phyloP scores from a whole-genome alignment of 768 basidiomycete species.

The Mrakia blollopis region DNA sequence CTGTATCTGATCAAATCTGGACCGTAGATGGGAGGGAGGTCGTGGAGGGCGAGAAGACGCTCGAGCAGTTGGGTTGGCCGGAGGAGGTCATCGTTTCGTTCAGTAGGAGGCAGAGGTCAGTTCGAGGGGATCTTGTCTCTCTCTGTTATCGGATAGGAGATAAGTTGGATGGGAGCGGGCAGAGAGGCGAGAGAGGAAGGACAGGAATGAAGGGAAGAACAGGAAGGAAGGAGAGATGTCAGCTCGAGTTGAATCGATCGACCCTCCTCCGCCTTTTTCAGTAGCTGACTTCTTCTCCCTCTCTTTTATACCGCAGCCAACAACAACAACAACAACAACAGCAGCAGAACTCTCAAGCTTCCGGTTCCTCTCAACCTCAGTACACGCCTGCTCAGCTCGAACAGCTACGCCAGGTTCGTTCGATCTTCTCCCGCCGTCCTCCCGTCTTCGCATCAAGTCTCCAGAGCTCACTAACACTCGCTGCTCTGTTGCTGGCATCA shows the following conservation, averaged over 20 bases:
- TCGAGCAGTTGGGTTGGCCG: conserved; percentile 22
- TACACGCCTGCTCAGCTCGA: conserved; percentile 23
- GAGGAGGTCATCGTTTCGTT: conserved; percentile 30
- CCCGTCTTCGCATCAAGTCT: neutral
- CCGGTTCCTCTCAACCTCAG: neutral
- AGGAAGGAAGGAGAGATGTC: neutral
- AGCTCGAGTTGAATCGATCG: neutral
- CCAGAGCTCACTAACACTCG: too few species aligned
- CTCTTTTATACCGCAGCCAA: neutral
- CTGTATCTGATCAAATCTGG: conserved; percentile 24
- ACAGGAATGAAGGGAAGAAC: neutral
- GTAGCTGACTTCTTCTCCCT: neutral
- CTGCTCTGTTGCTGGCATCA: neutral
- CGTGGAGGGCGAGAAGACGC: conserved; percentile 20
- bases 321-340: conserved; percentile 1
- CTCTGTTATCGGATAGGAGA: too few species aligned
- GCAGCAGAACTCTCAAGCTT: conserved; percentile 7
- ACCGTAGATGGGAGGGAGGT: conserved; percentile 9
- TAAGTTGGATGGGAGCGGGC: neutral
- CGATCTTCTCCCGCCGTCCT: neutral
- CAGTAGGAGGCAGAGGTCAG: neutral
- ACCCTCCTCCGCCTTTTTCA: neutral
- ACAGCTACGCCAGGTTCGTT: conserved; percentile 17
- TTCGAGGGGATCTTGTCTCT: neutral
- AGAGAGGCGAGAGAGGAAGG: neutral